Evolutionary conservation across 345 rosid species (phyloP).

Genomic region (Citrus hindsii): DNA sequence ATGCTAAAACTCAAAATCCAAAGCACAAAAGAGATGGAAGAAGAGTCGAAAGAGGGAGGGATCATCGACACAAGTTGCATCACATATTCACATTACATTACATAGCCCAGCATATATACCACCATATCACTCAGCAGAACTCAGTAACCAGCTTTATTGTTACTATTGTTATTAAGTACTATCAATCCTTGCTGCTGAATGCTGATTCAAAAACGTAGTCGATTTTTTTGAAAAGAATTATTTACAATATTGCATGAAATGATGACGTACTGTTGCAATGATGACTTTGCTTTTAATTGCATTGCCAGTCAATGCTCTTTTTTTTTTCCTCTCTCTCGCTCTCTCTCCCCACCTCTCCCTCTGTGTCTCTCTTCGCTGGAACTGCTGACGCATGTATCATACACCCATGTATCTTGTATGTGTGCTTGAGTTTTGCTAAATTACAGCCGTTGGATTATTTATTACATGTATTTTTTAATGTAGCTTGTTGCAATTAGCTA

Average conservation of each 20-base stretch:
- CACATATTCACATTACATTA: too few relatives aligned
- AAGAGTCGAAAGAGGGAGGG: background rate
- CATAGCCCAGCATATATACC: background rate
- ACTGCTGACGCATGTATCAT: background rate
- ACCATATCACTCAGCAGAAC: background rate
- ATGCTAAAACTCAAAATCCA: conserved; percentile 26
- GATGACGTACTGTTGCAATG: conserved; percentile 59
- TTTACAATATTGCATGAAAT: conserved; percentile 39
- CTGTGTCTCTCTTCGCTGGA: background rate
- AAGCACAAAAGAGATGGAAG: conserved; percentile 2
- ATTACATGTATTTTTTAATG: background rate
- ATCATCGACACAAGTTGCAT: background rate
- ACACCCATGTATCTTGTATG: background rate
- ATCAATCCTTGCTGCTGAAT: too few relatives aligned
- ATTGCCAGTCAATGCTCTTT: conserved; percentile 8
- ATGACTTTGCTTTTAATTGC: conserved; percentile 31
- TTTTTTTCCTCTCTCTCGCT: background rate
- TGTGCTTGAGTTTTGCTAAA: background rate
- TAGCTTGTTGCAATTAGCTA: background rate
- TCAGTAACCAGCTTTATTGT: background rate
- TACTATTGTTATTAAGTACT: too few relatives aligned
- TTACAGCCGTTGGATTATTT: background rate
- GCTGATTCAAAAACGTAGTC: too few relatives aligned
- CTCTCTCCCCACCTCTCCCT: background rate
- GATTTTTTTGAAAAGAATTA: too few relatives aligned